Base-by-base conservation (phyloP, 139 green algal species). In the Haematococcus sp. region DNA sequence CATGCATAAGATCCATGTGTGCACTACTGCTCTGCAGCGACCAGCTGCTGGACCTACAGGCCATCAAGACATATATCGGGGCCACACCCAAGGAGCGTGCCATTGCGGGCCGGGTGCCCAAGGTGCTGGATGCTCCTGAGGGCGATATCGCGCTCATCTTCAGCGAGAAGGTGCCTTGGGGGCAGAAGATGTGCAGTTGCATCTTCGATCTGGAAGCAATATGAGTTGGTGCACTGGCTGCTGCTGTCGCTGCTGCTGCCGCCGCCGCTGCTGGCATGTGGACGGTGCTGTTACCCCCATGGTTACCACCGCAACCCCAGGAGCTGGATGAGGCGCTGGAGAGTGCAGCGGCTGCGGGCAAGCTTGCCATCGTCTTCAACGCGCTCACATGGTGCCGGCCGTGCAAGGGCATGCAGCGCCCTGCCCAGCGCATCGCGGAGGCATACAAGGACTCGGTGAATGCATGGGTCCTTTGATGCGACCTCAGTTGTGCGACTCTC, bases 341-440 rank as follows among this genome's bases (percentile, higher is more conserved):
- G 0, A 31, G 59, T 25, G 40, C 64, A 5, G 55, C 61, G 16
- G 49, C 75, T 54, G 19, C 23, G 1, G 68, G 71, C 55, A 85
- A 86, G 76, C 33, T 84, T 63, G 71, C 84, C 35, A 71, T 86
- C 31, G 1, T 88, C n/a, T 88, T 82, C 59, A 68, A 65, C 9
- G 80, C 78, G 49, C 70, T 88, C 30, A 88, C 83, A 4, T 88
- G 83, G 83, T 88, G 83, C 77, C 64, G 83, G 46, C 83, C 83
- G 4, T 88, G 83, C 76, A 88, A 88, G 70, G 78, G 30, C 61
- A 77, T 87, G 58, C 76, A 82, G 70, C 76, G 76, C n/a, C 76
- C 76, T 30, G 33, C 35, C 20, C 68, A 75, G 51, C 27, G 28
- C 25, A 54, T 75, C 30, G 54, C 68, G 19, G 66, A 63, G 28